Base-by-base conservation (phyloP, 306 rosid species). In the Cotoneaster glaucophyllus region DNA sequence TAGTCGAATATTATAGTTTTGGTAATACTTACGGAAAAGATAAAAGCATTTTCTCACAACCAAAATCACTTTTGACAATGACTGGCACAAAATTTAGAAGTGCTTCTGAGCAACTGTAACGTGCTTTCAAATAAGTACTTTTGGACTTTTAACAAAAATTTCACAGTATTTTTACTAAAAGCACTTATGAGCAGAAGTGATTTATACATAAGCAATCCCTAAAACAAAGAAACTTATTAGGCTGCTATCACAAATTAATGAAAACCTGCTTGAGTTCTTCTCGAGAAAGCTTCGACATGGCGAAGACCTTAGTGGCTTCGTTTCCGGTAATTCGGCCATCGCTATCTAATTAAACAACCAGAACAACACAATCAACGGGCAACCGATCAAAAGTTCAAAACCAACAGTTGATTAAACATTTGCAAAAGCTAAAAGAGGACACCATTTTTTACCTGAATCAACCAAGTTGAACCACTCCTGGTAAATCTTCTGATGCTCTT, bases 391-490 rank as follows among this genome's bases (percentile, higher is more conserved):
- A 45, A 45, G 37, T 18, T 31, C 28, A 9, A 19, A 50, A 77
- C 67, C 17, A 54, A 43, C 39, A 3, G 64, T 28, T 4, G 10
- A 71, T 39, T 15, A 44, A 48, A 32, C 11, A 43, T 31, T 21
- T 34, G 17, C 0, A 0, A 0, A 15, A 0, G 0, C 13, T 67
- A 21, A 26, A 26, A 28, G 29, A 12, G 11, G 17, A 48, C 11
- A 56, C 22, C 12, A 8, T 44, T 64, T 45, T 3, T 57, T 14
- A 93, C 97, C 97, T 85, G 96, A 91, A 86, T 94, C 97, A 22
- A 93, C 96, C 11, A 84, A 52, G 78, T 78, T 74, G 89, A 92
- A 94, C 98, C 98, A 94, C 52, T 92, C 88, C 73, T 87, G 88
- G 75, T 86, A 94, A 71, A 89, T 85, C 71, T 77, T 85, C 54